These are phyloP conservation scores for Carnegiea gigantea DNA, from an alignment of 179 eudicot genomes.

Conservation along the genomic window DNA sequence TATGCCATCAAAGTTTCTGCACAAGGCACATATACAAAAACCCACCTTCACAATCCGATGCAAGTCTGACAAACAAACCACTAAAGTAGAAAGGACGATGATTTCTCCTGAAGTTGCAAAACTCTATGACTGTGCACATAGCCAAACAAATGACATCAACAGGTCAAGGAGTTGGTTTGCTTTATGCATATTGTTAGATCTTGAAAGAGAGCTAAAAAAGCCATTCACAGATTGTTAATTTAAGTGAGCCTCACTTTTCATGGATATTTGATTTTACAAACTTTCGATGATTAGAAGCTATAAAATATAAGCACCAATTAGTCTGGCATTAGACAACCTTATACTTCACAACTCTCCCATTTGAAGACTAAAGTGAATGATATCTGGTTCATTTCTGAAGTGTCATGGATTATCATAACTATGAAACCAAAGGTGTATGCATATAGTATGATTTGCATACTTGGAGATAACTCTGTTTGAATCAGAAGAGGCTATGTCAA, in stretches of 20 bases:
- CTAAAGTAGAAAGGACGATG: too few relatives aligned
- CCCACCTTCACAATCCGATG: background rate
- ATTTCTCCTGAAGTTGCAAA: too few relatives aligned
- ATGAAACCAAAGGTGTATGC: too few relatives aligned
- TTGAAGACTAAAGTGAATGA: too few relatives aligned
- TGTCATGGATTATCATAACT: too few relatives aligned
- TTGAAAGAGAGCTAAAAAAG: background rate
- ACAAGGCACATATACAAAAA: conserved; percentile 15
- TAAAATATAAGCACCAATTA: background rate
- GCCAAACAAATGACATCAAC: background rate
- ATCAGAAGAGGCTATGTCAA: too few relatives aligned
- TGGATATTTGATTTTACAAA: background rate
- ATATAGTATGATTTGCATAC: too few relatives aligned
- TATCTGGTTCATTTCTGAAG: too few relatives aligned
- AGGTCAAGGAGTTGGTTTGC: background rate
- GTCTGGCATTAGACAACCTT: background rate
- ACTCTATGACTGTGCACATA: background rate
- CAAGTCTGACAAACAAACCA: background rate
- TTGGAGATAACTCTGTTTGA: too few relatives aligned
- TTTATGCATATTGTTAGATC: background rate
- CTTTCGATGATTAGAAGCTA: background rate
- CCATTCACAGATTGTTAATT: background rate
- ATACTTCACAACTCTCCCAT: too few relatives aligned
- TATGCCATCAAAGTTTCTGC: conserved; percentile 63
- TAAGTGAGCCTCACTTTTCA: background rate